A percentile compares a stretch with the other conserved stretches of the same genome.
Conservation (phyloP, 73 alveolate species). For the Paramecium primaurelia region DNA sequence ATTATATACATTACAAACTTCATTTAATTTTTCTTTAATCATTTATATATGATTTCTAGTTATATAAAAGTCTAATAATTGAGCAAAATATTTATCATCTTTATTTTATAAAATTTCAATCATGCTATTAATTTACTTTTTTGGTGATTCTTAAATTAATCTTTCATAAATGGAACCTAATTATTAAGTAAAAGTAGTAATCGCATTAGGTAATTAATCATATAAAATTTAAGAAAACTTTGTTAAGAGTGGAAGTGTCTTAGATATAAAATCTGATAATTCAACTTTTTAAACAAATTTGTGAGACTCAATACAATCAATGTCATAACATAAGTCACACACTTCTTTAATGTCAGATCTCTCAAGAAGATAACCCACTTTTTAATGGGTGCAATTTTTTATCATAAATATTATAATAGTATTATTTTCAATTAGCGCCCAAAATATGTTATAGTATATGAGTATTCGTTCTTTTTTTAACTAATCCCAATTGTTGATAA, state of each 20-base stretch:
- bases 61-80: neutral
- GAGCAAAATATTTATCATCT: neutral
- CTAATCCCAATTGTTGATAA: conserved; percentile 37
- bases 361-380: neutral
- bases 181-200: neutral
- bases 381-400: neutral
- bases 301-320: neutral
- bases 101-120: neutral
- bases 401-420: neutral
- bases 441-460: neutral
- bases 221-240: neutral
- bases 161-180: neutral
- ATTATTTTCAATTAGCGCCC: conserved; percentile 4
- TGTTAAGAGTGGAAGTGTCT: neutral
- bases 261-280: neutral
- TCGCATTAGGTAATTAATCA: neutral
- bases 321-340: neutral
- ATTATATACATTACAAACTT: neutral
- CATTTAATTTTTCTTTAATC: neutral
- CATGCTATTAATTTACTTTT: neutral
- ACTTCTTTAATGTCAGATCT: neutral
- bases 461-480: neutral
- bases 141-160: neutral
- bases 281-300: neutral
- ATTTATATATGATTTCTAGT: neutral